These are phyloP conservation scores for Alopecurus myosuroides DNA, from an alignment of 176 grass and related monocot genomes.

Conservation along the genomic window DNA sequence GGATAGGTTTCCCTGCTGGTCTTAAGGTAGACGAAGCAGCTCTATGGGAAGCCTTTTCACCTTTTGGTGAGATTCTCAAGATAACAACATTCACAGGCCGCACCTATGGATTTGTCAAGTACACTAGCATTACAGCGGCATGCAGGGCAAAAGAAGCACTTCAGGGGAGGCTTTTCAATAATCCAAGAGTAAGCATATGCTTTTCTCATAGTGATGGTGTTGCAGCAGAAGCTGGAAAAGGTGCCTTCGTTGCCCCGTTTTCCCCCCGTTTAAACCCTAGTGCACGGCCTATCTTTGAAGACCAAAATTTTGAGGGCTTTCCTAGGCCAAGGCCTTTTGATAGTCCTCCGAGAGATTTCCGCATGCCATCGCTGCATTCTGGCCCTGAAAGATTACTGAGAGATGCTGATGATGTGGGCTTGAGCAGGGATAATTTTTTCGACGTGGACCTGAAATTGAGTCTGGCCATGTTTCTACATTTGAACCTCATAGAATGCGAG, in stretches of 20 bases:
- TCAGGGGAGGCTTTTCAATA: conserved; percentile 93
- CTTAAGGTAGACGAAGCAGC: conserved; percentile 62
- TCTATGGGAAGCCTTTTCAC: conserved; percentile 68
- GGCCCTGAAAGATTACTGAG: conserved; percentile 22
- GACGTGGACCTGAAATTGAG: conserved; percentile 24
- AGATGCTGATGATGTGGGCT: conserved; percentile 37
- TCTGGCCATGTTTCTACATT: conserved; percentile 21
- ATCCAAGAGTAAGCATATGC: conserved; percentile 85
- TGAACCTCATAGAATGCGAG: conserved; percentile 37
- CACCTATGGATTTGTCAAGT: conserved; percentile 84
- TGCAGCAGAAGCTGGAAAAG: conserved; percentile 41
- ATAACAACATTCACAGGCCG: conserved; percentile 86
- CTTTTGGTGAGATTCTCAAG: conserved; percentile 76
- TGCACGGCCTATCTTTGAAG: conserved; percentile 9
- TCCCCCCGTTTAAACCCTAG: conserved; percentile 30
- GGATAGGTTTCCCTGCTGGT: conserved; percentile 82
- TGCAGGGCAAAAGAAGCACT: conserved; percentile 92
- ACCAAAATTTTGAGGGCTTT: conserved; percentile 34
- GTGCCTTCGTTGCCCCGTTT: conserved; percentile 20
- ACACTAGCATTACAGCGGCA: conserved; percentile 64
- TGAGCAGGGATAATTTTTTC: conserved; percentile 35
- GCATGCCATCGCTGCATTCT: conserved; percentile 24
- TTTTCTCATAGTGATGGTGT: conserved; percentile 71
- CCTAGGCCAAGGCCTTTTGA: conserved; percentile 36
- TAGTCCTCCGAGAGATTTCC: conserved; percentile 48